Conservation (phyloP, 768 basidiomycete genomes). For the Agaricus sinodeliciosus region DNA sequence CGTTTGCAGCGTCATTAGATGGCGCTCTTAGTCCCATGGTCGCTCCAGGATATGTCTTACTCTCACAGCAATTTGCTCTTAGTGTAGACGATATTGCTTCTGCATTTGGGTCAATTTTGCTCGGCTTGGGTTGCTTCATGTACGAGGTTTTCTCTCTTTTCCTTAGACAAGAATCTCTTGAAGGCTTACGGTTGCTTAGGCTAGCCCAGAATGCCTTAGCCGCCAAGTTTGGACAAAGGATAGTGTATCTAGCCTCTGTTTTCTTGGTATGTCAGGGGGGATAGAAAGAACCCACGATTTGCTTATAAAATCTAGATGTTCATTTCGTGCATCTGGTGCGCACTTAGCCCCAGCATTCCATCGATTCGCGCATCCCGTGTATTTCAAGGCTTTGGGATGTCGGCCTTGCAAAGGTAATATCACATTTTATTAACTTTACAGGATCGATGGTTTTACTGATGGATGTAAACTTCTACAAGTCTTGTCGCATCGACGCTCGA, state of each 20-base stretch:
- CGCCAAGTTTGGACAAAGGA: conserved; percentile 39
- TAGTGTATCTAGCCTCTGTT: conserved; percentile 35
- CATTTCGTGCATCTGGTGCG: conserved; percentile 38
- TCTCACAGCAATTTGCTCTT: conserved; percentile 33
- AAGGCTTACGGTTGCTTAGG: conserved; percentile 16
- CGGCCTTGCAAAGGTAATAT: conserved; percentile 30
- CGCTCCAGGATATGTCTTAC: conserved; percentile 34
- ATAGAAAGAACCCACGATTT: background rate
- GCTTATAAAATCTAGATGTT: conserved; percentile 27
- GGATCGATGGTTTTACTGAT: background rate
- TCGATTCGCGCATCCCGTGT: conserved; percentile 36
- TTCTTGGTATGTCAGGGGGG: conserved; percentile 22
- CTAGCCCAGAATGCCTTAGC: conserved; percentile 31
- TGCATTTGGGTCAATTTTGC: conserved; percentile 33
- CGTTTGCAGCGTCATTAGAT: conserved; percentile 34
- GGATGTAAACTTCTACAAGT: conserved; percentile 15
- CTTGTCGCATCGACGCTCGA: conserved; percentile 37
- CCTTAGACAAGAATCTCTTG: background rate
- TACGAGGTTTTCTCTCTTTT: conserved; percentile 16
- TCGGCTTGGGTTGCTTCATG: conserved; percentile 38
- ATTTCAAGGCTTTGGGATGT: conserved; percentile 43
- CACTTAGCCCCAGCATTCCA: conserved; percentile 31
- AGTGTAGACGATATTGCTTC: conserved; percentile 36
- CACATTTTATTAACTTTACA: background rate
- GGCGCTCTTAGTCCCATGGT: conserved; percentile 37